Conservation (phyloP, 2,329 filamentous ascomycete genomes). For the Madurella fahalii region DNA sequence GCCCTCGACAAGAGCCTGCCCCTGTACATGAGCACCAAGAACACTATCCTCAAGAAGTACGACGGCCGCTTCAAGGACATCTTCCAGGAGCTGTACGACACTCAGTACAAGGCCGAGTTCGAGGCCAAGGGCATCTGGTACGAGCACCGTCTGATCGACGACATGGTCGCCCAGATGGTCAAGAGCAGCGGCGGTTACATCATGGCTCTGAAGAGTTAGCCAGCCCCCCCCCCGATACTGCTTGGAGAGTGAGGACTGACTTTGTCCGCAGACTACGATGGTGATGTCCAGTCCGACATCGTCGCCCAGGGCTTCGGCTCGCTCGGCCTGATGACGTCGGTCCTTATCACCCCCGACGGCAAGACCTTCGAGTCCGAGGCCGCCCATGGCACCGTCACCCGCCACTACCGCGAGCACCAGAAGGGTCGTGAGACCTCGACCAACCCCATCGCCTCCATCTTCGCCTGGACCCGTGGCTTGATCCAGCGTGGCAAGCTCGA, state of each 20-base stretch:
- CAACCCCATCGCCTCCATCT: constrained; percentile 98
- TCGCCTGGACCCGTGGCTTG: constrained; percentile 95
- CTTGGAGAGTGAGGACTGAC: constrained; percentile 11
- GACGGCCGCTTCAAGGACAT: constrained; percentile 99
- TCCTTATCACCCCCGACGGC: constrained; percentile 93
- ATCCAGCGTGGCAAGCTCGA: constrained; percentile 91
- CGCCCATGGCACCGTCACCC: constrained; percentile 95
- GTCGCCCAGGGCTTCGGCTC: constrained; percentile 98
- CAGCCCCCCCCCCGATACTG: background rate
- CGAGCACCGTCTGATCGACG: constrained; percentile 97
- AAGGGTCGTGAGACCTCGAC: constrained; percentile 96
- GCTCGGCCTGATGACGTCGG: constrained; percentile 96
- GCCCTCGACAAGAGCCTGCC: constrained; percentile 81
- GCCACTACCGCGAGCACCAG: constrained; percentile 98
- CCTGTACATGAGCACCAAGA: constrained; percentile 99
- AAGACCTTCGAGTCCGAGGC: constrained; percentile 97
- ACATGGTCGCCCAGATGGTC: constrained; percentile 99
- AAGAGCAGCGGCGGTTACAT: constrained; percentile 96
- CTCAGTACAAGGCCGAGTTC: constrained; percentile 80
- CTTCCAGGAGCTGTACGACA: constrained; percentile 95
- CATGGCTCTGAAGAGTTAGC: constrained; percentile 95
- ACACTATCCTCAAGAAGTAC: constrained; percentile 99
- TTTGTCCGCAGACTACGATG: constrained; percentile 78
- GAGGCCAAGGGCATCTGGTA: constrained; percentile 96
- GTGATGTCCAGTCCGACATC: constrained; percentile 97